Evolutionary conservation across 495 filamentous ascomycete genomes (phyloP), one percentile per base, ranked within the genome.

Genomic region (Cladorrhinum samala): DNA sequence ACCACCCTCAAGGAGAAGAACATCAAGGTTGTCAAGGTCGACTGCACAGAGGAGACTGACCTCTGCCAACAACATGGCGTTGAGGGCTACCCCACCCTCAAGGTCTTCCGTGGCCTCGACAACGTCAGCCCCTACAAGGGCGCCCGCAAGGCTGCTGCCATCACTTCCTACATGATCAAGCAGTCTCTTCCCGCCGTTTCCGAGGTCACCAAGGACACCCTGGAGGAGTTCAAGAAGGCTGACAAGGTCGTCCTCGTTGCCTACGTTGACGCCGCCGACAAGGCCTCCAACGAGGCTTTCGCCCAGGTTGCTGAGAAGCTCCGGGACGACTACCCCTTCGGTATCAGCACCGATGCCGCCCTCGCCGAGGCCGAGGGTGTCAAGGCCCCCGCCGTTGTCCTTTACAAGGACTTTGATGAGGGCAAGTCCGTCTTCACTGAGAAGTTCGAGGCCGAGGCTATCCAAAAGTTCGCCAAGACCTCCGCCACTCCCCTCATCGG

Each of bases 91-190:
- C 93, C 93, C 21, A 99, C 93, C 49, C 78, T 99, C 59, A 99
- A 97, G 83, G 84, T 99, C 69, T 99, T 97, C 89, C 91, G 93
- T 56, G 93, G 93, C 50, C 74, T 74, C n/a, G 88, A 96, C 2
- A 88, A 85, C 59, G 77, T 84, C 64, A 79, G 82, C 49, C 84
- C 93, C 46, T 99, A 97, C 71, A 78, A 77, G 58, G 93, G 93
- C 63, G 85, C 88, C 70, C 82, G 93, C 68, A 94, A 99, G 78
- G 83, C 91, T 44, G 85, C 83, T 65, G 84, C 88, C 43, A 95
- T 98, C 70, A 84, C 94, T 37, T 98, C 93, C 20, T 97, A 96
- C 78, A 99, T 99, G 93, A 87, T 86, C 67, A 99, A 99, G 80
- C 94, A 99, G 76, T 86, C 87, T 17, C 83, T 99, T 50, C 93